These are phyloP conservation scores for Oenanthe sinensis DNA, from an alignment of 129 eudicot species.

Conservation along the genomic window DNA sequence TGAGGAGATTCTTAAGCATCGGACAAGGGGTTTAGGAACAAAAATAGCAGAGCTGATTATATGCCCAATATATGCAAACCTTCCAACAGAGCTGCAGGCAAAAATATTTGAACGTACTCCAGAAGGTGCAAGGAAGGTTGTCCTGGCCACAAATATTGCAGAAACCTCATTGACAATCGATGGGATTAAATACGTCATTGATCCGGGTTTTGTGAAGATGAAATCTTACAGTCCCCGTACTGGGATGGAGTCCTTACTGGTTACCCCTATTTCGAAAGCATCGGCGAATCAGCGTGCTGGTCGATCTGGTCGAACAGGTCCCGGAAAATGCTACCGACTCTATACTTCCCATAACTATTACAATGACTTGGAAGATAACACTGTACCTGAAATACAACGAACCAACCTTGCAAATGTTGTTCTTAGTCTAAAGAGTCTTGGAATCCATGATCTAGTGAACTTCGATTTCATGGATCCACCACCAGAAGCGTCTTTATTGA, in stretches of 20 bases:
- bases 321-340: constrained; percentile 74
- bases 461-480: constrained; percentile 99
- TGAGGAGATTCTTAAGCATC: constrained; percentile 74
- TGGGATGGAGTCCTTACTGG: constrained; percentile 83
- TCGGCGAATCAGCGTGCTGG: constrained; percentile 97
- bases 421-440: constrained; percentile 78
- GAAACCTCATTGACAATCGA: constrained; percentile 91
- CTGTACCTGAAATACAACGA: constrained; percentile 89
- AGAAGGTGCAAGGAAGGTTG: constrained; percentile 88
- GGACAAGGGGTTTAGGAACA: constrained; percentile 81
- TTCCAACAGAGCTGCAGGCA: constrained; percentile 83
- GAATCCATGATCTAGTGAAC: constrained; percentile 74
- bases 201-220: constrained; percentile 88
- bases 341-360: constrained; percentile 76
- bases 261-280: constrained; percentile 90
- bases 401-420: constrained; percentile 95
- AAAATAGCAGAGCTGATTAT: constrained; percentile 84
- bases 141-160: constrained; percentile 92
- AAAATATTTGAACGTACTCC: constrained; percentile 90
- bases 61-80: constrained; percentile 88
- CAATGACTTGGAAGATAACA: constrained; percentile 84
- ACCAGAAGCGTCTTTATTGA: constrained; percentile 80
- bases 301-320: constrained; percentile 96
- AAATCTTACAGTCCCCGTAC: constrained; percentile 95
- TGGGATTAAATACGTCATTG: constrained; percentile 91